phyloP scores from a whole-genome alignment of 2,329 filamentous ascomycete genomes.

The Diaporthe sp. region DNA sequence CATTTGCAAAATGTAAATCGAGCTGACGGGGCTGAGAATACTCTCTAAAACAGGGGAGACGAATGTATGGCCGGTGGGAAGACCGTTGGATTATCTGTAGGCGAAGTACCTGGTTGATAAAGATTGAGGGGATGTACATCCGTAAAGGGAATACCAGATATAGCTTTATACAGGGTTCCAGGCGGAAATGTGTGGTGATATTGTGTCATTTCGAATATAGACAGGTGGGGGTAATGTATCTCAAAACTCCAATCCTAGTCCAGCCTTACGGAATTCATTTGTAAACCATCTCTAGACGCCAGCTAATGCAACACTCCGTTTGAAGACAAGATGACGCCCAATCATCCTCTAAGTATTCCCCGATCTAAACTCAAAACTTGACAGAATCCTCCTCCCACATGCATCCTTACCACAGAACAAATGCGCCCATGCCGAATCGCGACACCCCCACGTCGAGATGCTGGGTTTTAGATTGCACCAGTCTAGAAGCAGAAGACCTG shows the following conservation, averaged over 20 bases:
- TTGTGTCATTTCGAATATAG: background rate
- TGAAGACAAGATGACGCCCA: background rate
- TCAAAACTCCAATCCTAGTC: background rate
- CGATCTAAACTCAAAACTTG: background rate
- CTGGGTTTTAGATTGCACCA: background rate
- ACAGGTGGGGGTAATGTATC: background rate
- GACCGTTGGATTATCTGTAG: background rate
- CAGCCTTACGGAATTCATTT: background rate
- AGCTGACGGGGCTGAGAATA: background rate
- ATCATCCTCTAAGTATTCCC: background rate
- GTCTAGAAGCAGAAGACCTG: conserved; percentile 64
- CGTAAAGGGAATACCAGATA: too few species aligned
- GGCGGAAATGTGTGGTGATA: too few species aligned
- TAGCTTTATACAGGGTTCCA: too few species aligned
- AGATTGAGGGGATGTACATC: background rate
- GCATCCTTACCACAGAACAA: too few species aligned
- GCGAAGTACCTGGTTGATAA: background rate
- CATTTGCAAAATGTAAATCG: background rate
- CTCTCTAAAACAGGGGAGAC: background rate
- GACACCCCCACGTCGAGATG: background rate
- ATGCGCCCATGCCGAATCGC: background rate
- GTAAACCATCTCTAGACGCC: conserved; percentile 1
- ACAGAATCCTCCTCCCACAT: background rate
- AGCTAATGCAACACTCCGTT: conserved; percentile 2
- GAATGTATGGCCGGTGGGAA: background rate